Conservation (phyloP, 1,139 yeast genomes). For the Debaryomyces udenii region DNA sequence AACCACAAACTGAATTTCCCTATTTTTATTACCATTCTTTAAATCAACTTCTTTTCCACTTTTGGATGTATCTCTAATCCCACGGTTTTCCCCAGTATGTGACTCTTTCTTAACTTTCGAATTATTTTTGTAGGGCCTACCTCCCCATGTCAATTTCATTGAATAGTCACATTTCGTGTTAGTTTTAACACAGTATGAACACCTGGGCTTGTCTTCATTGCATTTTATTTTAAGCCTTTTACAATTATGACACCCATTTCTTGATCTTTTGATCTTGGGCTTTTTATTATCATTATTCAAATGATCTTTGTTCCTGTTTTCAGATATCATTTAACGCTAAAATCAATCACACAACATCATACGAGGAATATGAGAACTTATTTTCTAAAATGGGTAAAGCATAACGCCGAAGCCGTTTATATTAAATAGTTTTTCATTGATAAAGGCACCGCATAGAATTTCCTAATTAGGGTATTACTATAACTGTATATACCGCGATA, state of each 20-base stretch:
- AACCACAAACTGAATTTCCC: not conserved
- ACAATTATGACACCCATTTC: conserved; percentile 70
- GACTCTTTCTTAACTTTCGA: conserved; percentile 34
- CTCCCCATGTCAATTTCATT: conserved; percentile 74
- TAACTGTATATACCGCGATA: not conserved
- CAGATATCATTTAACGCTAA: conserved; percentile 1
- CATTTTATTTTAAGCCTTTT: conserved; percentile 72
- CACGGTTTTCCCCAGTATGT: not conserved
- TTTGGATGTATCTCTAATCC: not conserved
- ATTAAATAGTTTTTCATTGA: not conserved
- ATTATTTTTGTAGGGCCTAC: conserved; percentile 56
- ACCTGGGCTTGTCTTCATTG: conserved; percentile 67
- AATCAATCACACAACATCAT: not conserved
- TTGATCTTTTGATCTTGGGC: conserved; percentile 22
- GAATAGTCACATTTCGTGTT: conserved; percentile 63
- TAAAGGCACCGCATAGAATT: conserved; percentile 11
- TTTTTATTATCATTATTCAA: not conserved
- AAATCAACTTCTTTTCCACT: not conserved
- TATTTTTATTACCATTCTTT: not conserved
- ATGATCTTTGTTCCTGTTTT: not conserved
- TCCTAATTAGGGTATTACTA: conserved; percentile 14
- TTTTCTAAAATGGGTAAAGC: conserved; percentile 1
- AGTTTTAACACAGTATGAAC: conserved; percentile 59
- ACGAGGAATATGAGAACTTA: not conserved
- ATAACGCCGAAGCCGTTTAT: conserved; percentile 1